Conservation (phyloP, 2,329 filamentous ascomycete genomes). For the Didymella keratinophila region DNA sequence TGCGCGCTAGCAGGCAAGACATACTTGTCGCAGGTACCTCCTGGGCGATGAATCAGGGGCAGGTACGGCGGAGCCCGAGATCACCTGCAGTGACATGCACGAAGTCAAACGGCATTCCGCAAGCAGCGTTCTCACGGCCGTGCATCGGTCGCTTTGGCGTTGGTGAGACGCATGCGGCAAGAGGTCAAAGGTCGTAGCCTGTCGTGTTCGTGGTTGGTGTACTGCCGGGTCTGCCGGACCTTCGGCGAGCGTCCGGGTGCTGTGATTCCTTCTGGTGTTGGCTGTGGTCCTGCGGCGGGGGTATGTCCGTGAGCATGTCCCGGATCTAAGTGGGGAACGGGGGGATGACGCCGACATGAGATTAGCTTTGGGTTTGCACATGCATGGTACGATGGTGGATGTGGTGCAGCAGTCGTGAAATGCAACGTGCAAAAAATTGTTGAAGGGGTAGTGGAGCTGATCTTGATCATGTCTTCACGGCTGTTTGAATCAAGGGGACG, state of each 20-base stretch:
- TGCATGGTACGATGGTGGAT: constrained; percentile 9
- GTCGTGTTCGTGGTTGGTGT: constrained; percentile 2
- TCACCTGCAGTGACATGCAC: constrained; percentile 14
- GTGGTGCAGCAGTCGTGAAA: constrained; percentile 1
- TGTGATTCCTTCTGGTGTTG: constrained; percentile 14
- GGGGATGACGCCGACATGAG: constrained; percentile 12
- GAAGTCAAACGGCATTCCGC: constrained; percentile 8
- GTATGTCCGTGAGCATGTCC: constrained; percentile 14
- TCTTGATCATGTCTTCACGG: constrained; percentile 5
- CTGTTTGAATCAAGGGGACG: background rate
- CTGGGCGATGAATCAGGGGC: constrained; percentile 6
- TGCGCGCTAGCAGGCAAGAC: constrained; percentile 3
- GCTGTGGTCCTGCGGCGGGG: constrained; percentile 7
- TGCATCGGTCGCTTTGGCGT: constrained; percentile 10
- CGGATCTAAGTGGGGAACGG: constrained; percentile 13
- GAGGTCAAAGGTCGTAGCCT: constrained; percentile 1
- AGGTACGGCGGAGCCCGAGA: constrained; percentile 12
- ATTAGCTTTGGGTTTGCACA: constrained; percentile 14
- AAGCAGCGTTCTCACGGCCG: constrained; percentile 14
- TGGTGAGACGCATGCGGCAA: constrained; percentile 23
- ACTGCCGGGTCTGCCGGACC: constrained; percentile 13
- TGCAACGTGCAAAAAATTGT: background rate
- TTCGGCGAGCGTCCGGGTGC: constrained; percentile 17
- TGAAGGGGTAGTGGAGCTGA: constrained; percentile 12
- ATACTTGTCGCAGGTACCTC: background rate